A percentile compares a stretch with the other conserved stretches of the same genome.
phyloP scores from a whole-genome alignment of 768 basidiomycete species.

The Rhodotorula kratochvilovae region DNA sequence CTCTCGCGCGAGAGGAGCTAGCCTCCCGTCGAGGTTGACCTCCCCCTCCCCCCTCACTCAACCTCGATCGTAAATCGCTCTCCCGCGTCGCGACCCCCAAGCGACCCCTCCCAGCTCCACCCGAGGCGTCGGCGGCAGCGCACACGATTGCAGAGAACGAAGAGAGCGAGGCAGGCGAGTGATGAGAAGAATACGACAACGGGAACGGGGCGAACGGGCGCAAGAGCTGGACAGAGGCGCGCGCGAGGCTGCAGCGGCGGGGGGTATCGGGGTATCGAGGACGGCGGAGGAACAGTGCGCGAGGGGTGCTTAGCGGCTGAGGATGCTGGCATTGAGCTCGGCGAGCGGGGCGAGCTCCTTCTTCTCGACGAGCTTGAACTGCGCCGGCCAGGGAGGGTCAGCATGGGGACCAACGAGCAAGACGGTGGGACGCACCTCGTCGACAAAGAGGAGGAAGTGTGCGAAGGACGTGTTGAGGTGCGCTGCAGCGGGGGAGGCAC shows the following conservation, averaged over 20 bases:
- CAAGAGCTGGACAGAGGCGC: not conserved
- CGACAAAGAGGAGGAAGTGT: conserved; percentile 94
- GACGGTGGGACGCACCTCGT: conserved; percentile 79
- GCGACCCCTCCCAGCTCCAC: no score
- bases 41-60: no score
- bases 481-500: conserved; percentile 53
- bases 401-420: no score
- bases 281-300: not conserved
- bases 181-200: conserved; percentile 4
- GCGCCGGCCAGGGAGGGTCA: conserved; percentile 44
- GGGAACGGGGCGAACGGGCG: not conserved
- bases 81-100: no score
- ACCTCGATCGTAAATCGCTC: no score
- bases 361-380: conserved; percentile 90
- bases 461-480: conserved; percentile 75
- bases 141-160: not conserved
- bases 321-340: conserved; percentile 88
- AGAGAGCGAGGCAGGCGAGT: not conserved
- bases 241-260: not conserved
- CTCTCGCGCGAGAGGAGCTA: no score
- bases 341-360: conserved; percentile 92
- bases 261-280: not conserved
- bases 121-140: no score
- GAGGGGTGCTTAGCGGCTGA: conserved; percentile 40
- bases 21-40: no score